Evolutionary conservation across 2,329 filamentous ascomycete genomes (phyloP), one percentile per base, ranked within the genome.

Genomic region (Dactylellina sp.): DNA sequence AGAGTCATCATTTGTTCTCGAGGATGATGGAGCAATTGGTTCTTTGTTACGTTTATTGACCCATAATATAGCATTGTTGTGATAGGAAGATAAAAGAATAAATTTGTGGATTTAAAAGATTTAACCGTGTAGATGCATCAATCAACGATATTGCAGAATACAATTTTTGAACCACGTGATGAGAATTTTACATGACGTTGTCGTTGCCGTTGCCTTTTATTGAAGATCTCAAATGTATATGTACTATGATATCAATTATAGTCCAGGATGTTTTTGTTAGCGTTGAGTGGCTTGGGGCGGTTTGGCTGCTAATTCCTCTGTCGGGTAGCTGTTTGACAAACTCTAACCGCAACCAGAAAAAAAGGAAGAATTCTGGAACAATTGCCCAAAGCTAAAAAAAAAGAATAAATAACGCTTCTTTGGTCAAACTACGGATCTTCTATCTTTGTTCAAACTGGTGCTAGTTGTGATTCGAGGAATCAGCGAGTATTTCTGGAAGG

Each of bases 341-440:
- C 66, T 65, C 60, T 72, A 72, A 72, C 66, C 57, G 66, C 66
- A 64, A 64, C 32, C 60, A 63, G 57, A 35, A 63, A n/a, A n/a
- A 72, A 64, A 72, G 25, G 60, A 72, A 72, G 59, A 52, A 59
- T 72, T 72, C 57, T 63, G 59, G 59, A 64, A 72, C 59, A 72
- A 50, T 40, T n/a, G 46, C 60, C 55, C 60, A 42, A 64, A 59
- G 37, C 11, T 20, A 70, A 52, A 61, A n/a, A n/a, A n/a, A n/a
- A n/a, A n/a, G n/a, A n/a, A n/a, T n/a, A 70, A 71, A 64, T 71
- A 71, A 57, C 66, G 59, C 59, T n/a, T n/a, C n/a, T n/a, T n/a
- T n/a, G 66, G 53, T 46, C 50, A 50, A 71, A 63, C 66, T 52
- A 71, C 22, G 66, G 66, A 63, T 71, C 66, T 44, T 57, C 62